Percentiles rank a stretch among this genome's conserved stretches.
phyloP scores from a whole-genome alignment of 2,329 filamentous ascomycete species.

The Scytalidium sp. region DNA sequence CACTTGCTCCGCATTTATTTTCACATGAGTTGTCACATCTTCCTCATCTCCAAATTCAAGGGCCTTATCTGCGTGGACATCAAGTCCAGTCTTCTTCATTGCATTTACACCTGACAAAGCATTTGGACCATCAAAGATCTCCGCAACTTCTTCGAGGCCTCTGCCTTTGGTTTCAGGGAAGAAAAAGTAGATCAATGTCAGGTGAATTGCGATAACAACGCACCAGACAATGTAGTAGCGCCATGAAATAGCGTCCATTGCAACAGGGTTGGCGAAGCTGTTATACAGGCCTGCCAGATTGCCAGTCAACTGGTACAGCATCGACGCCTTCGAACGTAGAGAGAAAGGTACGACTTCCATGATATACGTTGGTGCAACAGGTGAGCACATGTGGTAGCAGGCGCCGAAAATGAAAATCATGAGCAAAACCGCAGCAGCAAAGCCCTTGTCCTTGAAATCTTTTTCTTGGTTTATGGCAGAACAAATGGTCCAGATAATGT shows the following conservation, averaged over 20 bases:
- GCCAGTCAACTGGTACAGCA: slow-evolving; percentile 26
- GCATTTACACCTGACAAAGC: slow-evolving; percentile 1
- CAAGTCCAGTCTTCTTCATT: slow-evolving; percentile 3
- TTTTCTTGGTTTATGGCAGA: slow-evolving; percentile 47
- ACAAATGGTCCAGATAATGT: slow-evolving; percentile 23
- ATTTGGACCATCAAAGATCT: slow-evolving; percentile 7
- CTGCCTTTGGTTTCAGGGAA: slow-evolving; percentile 36
- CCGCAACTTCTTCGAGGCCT: slow-evolving; percentile 36
- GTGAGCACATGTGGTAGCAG: neutral
- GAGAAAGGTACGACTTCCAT: slow-evolving; percentile 36
- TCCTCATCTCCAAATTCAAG: neutral
- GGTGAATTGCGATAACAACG: slow-evolving; percentile 13
- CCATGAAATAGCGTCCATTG: slow-evolving; percentile 32
- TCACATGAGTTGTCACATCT: neutral
- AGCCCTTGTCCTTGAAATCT: slow-evolving; percentile 32
- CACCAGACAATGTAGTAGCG: slow-evolving; percentile 37
- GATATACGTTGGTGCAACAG: slow-evolving; percentile 31
- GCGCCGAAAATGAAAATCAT: slow-evolving; percentile 56
- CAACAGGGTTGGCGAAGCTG: slow-evolving; percentile 35
- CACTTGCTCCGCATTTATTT: neutral
- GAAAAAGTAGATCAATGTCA: slow-evolving; percentile 18
- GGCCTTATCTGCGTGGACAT: slow-evolving; percentile 2
- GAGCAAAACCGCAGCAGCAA: slow-evolving; percentile 50
- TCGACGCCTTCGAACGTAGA: slow-evolving; percentile 31
- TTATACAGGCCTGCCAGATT: slow-evolving; percentile 19